Base-by-base conservation (phyloP, 192 early-diverging fungal genomes). In the Obelidium mucronatum region DNA sequence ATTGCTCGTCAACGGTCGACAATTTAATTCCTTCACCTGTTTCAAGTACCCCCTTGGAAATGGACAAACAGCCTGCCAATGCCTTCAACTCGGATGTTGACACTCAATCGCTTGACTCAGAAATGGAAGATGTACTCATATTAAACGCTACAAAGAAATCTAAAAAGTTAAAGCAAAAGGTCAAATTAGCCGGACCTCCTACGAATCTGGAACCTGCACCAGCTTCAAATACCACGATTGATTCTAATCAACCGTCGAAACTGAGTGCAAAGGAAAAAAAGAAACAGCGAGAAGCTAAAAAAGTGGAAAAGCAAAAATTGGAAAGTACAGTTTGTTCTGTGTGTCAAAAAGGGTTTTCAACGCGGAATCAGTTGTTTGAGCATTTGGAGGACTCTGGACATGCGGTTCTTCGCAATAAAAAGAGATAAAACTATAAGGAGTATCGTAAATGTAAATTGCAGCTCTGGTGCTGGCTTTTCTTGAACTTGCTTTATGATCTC, bases 381-480 rank as follows among this genome's bases (percentile, higher is more conserved):
- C 97, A 98, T 76, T 93, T 98, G 39, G 90, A 93, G 52, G 84
- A 85, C 28, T 93, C 92, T 17, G 94, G 95, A 17, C 97, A 98
- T 81, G 95, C 97, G 2, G 30, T 75, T 28, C 70, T 42, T n/a
- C n/a, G n/a, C n/a, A n/a, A n/a, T n/a, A n/a, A n/a, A n/a, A n/a
- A n/a, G n/a, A n/a, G n/a, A n/a, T n/a, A n/a, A n/a, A n/a, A n/a
- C n/a, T n/a, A n/a, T n/a, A n/a, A n/a, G n/a, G n/a, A n/a, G n/a
- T n/a, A n/a, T n/a, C n/a, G n/a, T n/a, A n/a, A n/a, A n/a, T n/a
- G n/a, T n/a, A n/a, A n/a, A n/a, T n/a, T n/a, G n/a, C n/a, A n/a
- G n/a, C n/a, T n/a, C n/a, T n/a, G n/a, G n/a, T n/a, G n/a, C n/a
- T n/a, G n/a, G n/a, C n/a, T n/a, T n/a, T n/a, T n/a, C n/a, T n/a